These are phyloP conservation scores for Paraleonurus japonicus DNA, from an alignment of 257 asterid species.

Conservation along the genomic window DNA sequence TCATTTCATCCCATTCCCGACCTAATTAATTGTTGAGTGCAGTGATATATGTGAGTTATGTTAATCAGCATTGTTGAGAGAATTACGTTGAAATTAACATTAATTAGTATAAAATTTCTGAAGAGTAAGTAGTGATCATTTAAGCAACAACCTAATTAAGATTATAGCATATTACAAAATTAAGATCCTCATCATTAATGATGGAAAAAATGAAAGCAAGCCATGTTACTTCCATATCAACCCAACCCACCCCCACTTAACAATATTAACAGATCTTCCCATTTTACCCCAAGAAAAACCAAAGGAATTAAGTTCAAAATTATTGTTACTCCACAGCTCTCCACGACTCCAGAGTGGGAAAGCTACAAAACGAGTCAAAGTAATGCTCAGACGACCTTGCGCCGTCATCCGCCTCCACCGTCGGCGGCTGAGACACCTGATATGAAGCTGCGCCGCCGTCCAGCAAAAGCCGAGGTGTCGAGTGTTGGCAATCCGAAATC, in stretches of 20 bases:
- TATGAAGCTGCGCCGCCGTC: constrained; percentile 23
- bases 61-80: no score
- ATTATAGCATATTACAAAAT: no score
- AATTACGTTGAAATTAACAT: no score
- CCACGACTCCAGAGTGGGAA: constrained; percentile 64
- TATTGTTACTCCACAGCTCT: constrained; percentile 22
- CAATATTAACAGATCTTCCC: constrained; percentile 25
- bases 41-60: no score
- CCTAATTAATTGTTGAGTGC: no score
- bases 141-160: no score
- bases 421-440: constrained; percentile 14
- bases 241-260: background rate
- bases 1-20: no score
- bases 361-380: constrained; percentile 41
- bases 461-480: constrained; percentile 38
- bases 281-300: constrained; percentile 19
- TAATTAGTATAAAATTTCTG: no score
- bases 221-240: background rate
- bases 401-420: constrained; percentile 17
- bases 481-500: constrained; percentile 34
- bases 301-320: background rate
- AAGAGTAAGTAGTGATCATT: no score
- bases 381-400: constrained; percentile 26
- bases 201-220: constrained; percentile 12
- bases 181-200: background rate